Base-by-base conservation (phyloP, 768 basidiomycete genomes). In the Sistotremastrum suecicum region DNA sequence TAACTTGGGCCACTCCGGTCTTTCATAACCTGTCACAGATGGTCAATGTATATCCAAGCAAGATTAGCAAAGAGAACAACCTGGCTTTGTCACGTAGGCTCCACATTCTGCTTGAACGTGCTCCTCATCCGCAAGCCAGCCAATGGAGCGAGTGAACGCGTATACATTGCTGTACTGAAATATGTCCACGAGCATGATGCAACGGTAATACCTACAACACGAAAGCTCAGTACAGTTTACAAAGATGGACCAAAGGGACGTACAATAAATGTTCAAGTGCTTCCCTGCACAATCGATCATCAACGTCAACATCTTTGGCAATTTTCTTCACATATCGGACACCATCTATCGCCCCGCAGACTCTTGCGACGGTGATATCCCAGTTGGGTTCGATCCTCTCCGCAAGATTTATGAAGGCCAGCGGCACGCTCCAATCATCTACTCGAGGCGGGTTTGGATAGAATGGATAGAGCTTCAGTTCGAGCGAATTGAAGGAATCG, bases 111-210 rank as follows among this genome's bases (percentile, higher is more conserved):
- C 72, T 47, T 77, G 78, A 41, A 97, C 87, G 56, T 88, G 83
- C 3, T 70, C 62, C 57, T 92, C 88, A 42, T 84, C 77, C 9
- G 84, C 88, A 34, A 95, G 75, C 74, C 83, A 88, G 53, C 89
- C 80, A 28, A 95, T 77, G 50, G 79, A 82, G 53, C 83, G 86
- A 43, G 83, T 76, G 30, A 91, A 69, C 0, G 89, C 90, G 58
- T 99, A 99, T 80, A 94, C 89, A 61, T 98, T 98, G 10, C 90
- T 90, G 60, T 83, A 94, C 60, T 95, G 92, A 60, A 99, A 99
- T 39, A 98, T 88, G 64, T 99, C 95, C 45, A 92, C 78, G 51
- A 80, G 84, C 84, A 98, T 90, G 52, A 95, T 79, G 37, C 92
- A 90, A 65, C 95, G 89, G 59, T 98, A 97, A 57, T 90, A 95